Base-by-base conservation (phyloP, 805 yeast species). In the Spathaspora boniae region DNA sequence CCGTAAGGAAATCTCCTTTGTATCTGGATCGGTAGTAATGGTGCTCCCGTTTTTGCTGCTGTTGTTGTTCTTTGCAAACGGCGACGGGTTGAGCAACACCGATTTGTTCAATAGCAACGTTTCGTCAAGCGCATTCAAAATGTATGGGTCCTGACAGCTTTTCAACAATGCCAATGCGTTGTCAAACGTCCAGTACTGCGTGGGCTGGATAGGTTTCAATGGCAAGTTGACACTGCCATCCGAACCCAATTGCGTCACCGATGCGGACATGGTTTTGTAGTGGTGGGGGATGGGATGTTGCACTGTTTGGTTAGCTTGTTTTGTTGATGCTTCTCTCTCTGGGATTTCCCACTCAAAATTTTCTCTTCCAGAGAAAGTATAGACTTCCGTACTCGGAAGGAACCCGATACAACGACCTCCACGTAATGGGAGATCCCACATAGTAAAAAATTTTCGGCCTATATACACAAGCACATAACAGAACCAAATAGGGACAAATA, bases 171-270 rank as follows among this genome's bases (percentile, higher is more conserved):
- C 44, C 25, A 65, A 48, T 2, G 70, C 71, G 43, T 56, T 57
- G 27, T 60, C 57, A 44, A 68, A 66, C 3, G 68, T 61, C 73
- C 73, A 62, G 26, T 48, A 46, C 32, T 55, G 59, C 9, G 62
- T 58, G 18, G 67, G 65, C 33, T 60, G 58, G 21, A 54, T 51
- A 5, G 64, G 57, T 37, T 55, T 57, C 42, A 56, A 43, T 7
- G 50, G 48, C 21, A 45, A 29, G 27, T 22, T 29, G 14, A n/a
- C 26, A 16, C 25, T 22, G 25, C 8, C 14, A 22, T 5, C 26
- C 25, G 26, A 22, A n/a, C 33, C 26, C 34, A 34, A 28, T 34
- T 34, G 28, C 9, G 26, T n/a, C n/a, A n/a, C n/a, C n/a, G n/a
- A n/a, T n/a, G n/a, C n/a, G n/a, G n/a, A n/a, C n/a, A n/a, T n/a